Conservation (phyloP, 1,284 basidiomycete species). For the Mycena sp. region DNA sequence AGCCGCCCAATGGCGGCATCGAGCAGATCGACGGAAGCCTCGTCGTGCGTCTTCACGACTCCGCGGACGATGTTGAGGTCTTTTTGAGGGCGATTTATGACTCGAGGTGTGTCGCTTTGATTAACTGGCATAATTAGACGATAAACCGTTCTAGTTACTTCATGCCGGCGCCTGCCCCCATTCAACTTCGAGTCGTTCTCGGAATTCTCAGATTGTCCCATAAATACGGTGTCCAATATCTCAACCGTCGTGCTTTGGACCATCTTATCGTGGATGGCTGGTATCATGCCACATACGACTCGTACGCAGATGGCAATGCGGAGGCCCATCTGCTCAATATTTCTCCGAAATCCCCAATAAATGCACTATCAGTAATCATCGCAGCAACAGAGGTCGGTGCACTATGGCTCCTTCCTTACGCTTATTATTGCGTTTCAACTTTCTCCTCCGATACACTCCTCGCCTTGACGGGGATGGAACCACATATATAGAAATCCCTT, state of each 20-base stretch:
- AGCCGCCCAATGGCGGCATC: too few species aligned
- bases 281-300: neutral
- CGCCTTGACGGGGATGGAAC: neutral
- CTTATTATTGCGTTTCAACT: neutral
- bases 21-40: too few species aligned
- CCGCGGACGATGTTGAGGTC: neutral
- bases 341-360: too few species aligned
- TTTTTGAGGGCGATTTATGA: conserved; percentile 5
- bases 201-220: conserved; percentile 1
- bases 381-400: neutral
- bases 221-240: conserved; percentile 15
- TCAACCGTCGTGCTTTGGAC: neutral
- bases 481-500: neutral
- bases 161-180: neutral
- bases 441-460: neutral
- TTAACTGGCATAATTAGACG: neutral
- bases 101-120: neutral
- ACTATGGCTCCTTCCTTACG: neutral
- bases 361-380: neutral
- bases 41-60: neutral
- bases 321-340: neutral
- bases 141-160: neutral
- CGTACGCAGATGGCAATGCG: neutral
- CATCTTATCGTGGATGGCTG: neutral
- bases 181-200: neutral